These are phyloP conservation scores for Aspergillus awamori DNA, from an alignment of 2,329 filamentous ascomycete genomes.

Conservation along the genomic window DNA sequence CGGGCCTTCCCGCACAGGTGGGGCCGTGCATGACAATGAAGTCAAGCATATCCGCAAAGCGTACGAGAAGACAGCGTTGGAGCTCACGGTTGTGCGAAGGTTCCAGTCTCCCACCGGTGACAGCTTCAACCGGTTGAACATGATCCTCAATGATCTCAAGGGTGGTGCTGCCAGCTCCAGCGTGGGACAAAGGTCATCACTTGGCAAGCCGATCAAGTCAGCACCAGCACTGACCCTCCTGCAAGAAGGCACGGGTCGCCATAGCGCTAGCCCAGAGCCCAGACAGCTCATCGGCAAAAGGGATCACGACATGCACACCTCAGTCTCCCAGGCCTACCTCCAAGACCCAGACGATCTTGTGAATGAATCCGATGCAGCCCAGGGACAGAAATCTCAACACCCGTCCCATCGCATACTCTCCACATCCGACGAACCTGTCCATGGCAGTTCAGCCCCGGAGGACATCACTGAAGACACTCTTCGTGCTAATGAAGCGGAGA, in stretches of 20 bases:
- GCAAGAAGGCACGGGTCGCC: slow-evolving; percentile 25
- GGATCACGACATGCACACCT: slow-evolving; percentile 27
- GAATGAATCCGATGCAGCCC: slow-evolving; percentile 29
- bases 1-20: slow-evolving; percentile 31
- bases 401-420: slow-evolving; percentile 40
- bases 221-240: slow-evolving; percentile 37
- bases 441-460: slow-evolving; percentile 24
- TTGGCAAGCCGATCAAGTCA: slow-evolving; percentile 39
- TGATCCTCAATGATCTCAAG: slow-evolving; percentile 28
- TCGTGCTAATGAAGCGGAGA: slow-evolving; percentile 35
- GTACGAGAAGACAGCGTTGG: slow-evolving; percentile 48
- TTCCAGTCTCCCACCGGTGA: slow-evolving; percentile 50
- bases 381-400: slow-evolving; percentile 30
- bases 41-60: slow-evolving; percentile 45
- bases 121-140: slow-evolving; percentile 45
- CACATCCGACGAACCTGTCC: slow-evolving; percentile 37
- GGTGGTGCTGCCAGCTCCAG: slow-evolving; percentile 5
- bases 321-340: slow-evolving; percentile 35
- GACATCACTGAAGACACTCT: slow-evolving; percentile 29
- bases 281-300: slow-evolving; percentile 27
- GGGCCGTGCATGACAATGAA: slow-evolving; percentile 38
- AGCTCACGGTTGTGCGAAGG: slow-evolving; percentile 49
- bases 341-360: slow-evolving; percentile 37
- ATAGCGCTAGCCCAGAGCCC: slow-evolving; percentile 26
- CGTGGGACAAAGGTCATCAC: slow-evolving; percentile 23